phyloP scores from a whole-genome alignment of 225 moss, liverwort and hornwort species.

The Pseudoscleropodium purum region DNA sequence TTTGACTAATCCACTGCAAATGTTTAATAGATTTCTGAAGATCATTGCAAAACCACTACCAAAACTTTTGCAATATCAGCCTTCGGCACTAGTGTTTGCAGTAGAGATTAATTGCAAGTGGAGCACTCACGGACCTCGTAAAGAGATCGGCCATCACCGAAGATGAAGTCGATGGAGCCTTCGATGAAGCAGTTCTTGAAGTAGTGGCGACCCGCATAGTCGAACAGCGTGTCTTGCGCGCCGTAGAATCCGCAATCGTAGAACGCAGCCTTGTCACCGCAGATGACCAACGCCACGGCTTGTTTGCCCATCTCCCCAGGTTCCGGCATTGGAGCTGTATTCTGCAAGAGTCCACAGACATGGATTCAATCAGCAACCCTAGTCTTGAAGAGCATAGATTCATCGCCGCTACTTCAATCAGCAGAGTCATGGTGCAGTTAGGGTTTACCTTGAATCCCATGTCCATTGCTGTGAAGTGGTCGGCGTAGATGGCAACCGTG shows the following conservation, averaged over 20 bases:
- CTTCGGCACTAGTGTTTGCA: background rate
- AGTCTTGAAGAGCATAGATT: background rate
- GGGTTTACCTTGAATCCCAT: constrained; percentile 46
- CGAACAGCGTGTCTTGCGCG: constrained; percentile 47
- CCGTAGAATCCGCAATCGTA: constrained; percentile 55
- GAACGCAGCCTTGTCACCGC: constrained; percentile 50
- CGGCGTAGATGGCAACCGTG: constrained; percentile 44
- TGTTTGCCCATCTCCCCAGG: constrained; percentile 49
- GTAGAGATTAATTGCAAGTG: background rate
- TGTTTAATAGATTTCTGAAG: no score
- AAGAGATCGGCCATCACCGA: constrained; percentile 55
- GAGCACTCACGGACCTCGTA: constrained; percentile 22
- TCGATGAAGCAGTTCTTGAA: constrained; percentile 60
- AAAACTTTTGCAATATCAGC: background rate
- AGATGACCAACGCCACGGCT: constrained; percentile 52
- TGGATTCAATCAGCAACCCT: background rate
- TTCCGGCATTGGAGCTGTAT: constrained; percentile 31
- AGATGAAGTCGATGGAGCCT: constrained; percentile 65
- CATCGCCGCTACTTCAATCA: background rate
- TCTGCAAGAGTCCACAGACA: constrained; percentile 6
- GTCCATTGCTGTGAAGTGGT: constrained; percentile 40
- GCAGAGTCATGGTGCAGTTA: background rate
- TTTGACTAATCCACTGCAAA: background rate
- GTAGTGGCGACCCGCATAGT: constrained; percentile 53
- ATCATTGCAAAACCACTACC: background rate